Percentiles rank a stretch among this genome's conserved stretches.
Evolutionary conservation across 768 basidiomycete genomes (phyloP).

Genomic region (Amanita fuliginea): DNA sequence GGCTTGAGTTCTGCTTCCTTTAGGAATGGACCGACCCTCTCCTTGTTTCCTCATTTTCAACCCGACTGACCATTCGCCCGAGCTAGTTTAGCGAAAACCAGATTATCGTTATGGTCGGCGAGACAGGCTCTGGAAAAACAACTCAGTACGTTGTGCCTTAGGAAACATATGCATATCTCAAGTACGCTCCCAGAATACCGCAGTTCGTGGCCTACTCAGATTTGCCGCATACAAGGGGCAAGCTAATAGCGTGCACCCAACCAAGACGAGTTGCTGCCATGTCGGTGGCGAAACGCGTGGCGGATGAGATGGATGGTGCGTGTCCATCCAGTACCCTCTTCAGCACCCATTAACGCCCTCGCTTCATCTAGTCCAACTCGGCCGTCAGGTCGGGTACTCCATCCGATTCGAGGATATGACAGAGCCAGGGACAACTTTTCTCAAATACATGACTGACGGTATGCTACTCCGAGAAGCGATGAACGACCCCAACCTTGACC

Average conservation of each 20-base stretch:
- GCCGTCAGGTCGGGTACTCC: slow-evolving; percentile 93
- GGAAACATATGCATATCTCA: no score
- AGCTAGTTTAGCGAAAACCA: slow-evolving; percentile 65
- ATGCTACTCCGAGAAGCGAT: slow-evolving; percentile 98
- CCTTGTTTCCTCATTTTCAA: slow-evolving; percentile 17
- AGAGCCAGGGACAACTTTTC: slow-evolving; percentile 78
- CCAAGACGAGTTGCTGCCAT: slow-evolving; percentile 94
- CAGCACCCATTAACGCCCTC: background rate
- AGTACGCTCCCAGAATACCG: slow-evolving; percentile 56
- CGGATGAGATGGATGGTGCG: slow-evolving; percentile 97
- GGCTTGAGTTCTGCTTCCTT: slow-evolving; percentile 33
- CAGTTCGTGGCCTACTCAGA: slow-evolving; percentile 95
- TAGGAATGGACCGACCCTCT: slow-evolving; percentile 28
- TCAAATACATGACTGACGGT: slow-evolving; percentile 99
- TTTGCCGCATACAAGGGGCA: slow-evolving; percentile 80
- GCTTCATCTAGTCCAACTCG: slow-evolving; percentile 65
- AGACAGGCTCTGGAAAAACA: slow-evolving; percentile 94
- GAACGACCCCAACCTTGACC: slow-evolving; percentile 82
- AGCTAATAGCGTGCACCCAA: slow-evolving; percentile 93
- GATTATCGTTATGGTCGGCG: slow-evolving; percentile 85
- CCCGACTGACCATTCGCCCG: slow-evolving; percentile 1
- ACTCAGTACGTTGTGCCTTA: slow-evolving; percentile 70
- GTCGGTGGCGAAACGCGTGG: slow-evolving; percentile 97
- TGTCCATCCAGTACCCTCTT: slow-evolving; percentile 1
- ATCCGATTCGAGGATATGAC: slow-evolving; percentile 99